These are phyloP conservation scores for Agaricus bisporus DNA, from an alignment of 768 basidiomycete genomes.

Conservation along the genomic window DNA sequence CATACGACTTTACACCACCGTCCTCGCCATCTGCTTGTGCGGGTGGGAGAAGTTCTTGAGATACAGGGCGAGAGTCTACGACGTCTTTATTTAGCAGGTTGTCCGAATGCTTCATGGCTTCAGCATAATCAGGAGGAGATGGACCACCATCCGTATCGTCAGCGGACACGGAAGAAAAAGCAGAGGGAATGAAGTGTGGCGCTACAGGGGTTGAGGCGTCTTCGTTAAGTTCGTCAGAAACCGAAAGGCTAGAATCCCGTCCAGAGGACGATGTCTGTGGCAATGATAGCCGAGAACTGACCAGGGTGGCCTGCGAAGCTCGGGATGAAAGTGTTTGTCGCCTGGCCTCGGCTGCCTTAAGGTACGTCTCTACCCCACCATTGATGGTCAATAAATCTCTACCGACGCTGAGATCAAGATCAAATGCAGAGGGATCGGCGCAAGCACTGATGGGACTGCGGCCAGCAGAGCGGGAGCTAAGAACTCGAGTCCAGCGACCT, in stretches of 20 bases:
- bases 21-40: neutral
- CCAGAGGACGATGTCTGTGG: too few relatives aligned
- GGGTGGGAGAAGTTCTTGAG: neutral
- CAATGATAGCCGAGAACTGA: neutral
- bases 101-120: neutral
- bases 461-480: conserved; percentile 41
- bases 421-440: conserved; percentile 61
- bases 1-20: neutral
- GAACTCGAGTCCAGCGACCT: conserved; percentile 76
- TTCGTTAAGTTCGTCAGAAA: neutral
- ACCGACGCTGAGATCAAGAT: conserved; percentile 55
- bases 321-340: conserved; percentile 33
- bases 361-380: conserved; percentile 61
- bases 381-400: conserved; percentile 56
- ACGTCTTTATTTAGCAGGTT: neutral
- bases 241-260: neutral
- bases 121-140: conserved; percentile 10
- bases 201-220: conserved; percentile 5
- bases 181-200: conserved; percentile 3
- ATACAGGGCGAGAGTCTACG: neutral
- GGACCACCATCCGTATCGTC: neutral
- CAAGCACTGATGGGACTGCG: conserved; percentile 27
- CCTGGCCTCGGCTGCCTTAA: conserved; percentile 27
- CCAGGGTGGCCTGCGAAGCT: neutral
- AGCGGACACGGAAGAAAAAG: neutral